Percentiles rank a stretch among this genome's conserved stretches.
Conservation (phyloP, 2,329 filamentous ascomycete species). For the Beauveria medogensis region DNA sequence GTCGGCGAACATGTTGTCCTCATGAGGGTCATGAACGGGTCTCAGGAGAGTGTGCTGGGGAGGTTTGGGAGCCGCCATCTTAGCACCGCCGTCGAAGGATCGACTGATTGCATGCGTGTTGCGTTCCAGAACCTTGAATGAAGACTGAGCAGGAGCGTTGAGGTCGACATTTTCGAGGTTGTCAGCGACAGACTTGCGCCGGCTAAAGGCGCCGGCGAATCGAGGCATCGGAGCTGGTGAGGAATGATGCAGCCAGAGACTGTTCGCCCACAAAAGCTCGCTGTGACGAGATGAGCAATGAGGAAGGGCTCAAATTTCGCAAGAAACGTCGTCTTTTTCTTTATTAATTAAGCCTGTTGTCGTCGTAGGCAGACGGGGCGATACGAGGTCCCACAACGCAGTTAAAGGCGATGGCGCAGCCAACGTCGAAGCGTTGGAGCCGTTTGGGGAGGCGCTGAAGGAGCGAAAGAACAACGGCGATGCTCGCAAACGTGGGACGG, state of each 20-base stretch:
- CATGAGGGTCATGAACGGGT: conserved; percentile 30
- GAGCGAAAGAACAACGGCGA: neutral
- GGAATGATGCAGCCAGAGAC: conserved; percentile 6
- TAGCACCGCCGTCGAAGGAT: conserved; percentile 43
- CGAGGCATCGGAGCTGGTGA: conserved; percentile 47
- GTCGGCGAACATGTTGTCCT: conserved; percentile 52
- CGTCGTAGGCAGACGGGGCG: conserved; percentile 1
- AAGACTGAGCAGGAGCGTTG: conserved; percentile 36
- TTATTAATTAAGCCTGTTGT: neutral
- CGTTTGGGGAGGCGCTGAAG: conserved; percentile 1
- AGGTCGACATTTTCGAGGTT: conserved; percentile 44
- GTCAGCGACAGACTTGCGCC: conserved; percentile 53
- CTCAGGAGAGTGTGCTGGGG: conserved; percentile 28
- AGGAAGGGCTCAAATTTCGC: neutral
- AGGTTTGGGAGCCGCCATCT: conserved; percentile 31
- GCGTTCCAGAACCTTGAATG: conserved; percentile 52
- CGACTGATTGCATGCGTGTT: conserved; percentile 36
- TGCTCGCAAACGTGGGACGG: neutral
- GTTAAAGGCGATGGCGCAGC: neutral
- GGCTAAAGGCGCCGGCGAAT: conserved; percentile 50
- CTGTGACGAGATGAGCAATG: neutral
- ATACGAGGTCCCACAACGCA: conserved; percentile 12
- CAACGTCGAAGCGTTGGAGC: conserved; percentile 7
- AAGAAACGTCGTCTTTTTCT: neutral
- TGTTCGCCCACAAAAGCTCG: neutral